Evolutionary conservation across 2,329 filamentous ascomycete species (phyloP).

Genomic region (Neofusicoccum sp.): DNA sequence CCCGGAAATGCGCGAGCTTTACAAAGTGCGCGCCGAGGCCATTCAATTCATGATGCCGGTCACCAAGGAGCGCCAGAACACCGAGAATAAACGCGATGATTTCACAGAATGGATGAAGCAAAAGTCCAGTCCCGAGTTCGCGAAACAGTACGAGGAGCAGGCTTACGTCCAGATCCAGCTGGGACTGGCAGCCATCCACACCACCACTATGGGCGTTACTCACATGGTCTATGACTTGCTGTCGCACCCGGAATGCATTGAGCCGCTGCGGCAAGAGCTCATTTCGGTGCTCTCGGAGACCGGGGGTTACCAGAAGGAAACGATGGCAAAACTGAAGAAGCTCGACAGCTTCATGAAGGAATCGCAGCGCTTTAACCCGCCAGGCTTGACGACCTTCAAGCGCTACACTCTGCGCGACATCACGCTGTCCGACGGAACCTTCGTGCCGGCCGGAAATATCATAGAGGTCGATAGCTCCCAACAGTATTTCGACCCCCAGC

Average conservation of each 20-base stretch:
- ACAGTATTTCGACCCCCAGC: conserved; percentile 21
- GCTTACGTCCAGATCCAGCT: conserved; percentile 20
- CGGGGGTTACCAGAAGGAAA: conserved; percentile 20
- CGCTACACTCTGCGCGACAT: conserved; percentile 24
- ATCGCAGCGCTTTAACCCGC: conserved; percentile 25
- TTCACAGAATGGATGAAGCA: conserved; percentile 15
- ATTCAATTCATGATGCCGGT: conserved; percentile 20
- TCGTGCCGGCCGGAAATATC: conserved; percentile 24
- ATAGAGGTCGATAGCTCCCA: conserved; percentile 23
- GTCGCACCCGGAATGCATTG: conserved; percentile 24
- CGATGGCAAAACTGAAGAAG: conserved; percentile 25
- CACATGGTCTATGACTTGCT: conserved; percentile 27
- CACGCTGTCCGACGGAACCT: conserved; percentile 26
- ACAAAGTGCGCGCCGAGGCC: conserved; percentile 21
- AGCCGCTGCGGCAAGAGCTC: conserved; percentile 24
- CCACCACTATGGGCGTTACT: conserved; percentile 25
- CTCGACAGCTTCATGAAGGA: conserved; percentile 30
- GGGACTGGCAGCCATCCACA: conserved; percentile 29
- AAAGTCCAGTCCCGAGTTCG: conserved; percentile 20
- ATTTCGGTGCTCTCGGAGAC: conserved; percentile 20
- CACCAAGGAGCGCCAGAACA: conserved; percentile 13
- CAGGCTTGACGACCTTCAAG: conserved; percentile 24
- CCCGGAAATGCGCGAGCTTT: conserved; percentile 18
- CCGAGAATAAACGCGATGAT: neutral
- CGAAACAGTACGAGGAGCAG: conserved; percentile 13